These are phyloP conservation scores for Fraxinus paxiana DNA, from an alignment of 305 asterid species.

Conservation along the genomic window DNA sequence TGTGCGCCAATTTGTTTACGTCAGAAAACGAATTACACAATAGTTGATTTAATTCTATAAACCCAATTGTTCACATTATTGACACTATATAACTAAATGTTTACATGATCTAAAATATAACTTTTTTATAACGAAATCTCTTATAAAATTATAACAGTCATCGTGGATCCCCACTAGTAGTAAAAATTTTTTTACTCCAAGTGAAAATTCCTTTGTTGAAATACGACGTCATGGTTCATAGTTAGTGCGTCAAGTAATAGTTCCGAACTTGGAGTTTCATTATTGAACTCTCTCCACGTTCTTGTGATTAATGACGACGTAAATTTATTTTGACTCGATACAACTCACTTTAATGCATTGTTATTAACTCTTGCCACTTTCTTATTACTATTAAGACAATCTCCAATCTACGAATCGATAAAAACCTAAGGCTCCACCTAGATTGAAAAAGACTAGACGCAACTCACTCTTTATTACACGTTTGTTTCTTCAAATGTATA, in stretches of 20 bases:
- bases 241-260: not conserved
- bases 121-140: no score
- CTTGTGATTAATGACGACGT: not conserved
- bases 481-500: not conserved
- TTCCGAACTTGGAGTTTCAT: not conserved
- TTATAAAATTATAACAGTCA: no score
- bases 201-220: not conserved
- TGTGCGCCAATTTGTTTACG: no score
- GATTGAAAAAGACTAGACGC: not conserved
- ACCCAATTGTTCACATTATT: no score
- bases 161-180: no score
- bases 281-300: not conserved
- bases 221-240: not conserved
- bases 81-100: no score
- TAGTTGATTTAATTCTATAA: no score
- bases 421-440: not conserved
- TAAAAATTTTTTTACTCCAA: not conserved
- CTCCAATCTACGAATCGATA: no score
- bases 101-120: no score
- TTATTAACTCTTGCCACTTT: not conserved
- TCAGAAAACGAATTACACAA: no score
- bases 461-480: not conserved
- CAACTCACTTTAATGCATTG: not conserved
- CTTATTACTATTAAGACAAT: not conserved
- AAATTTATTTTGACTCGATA: not conserved